Evolutionary conservation across 2,329 filamentous ascomycete genomes (phyloP).

Genomic region (Botrytis fabae): DNA sequence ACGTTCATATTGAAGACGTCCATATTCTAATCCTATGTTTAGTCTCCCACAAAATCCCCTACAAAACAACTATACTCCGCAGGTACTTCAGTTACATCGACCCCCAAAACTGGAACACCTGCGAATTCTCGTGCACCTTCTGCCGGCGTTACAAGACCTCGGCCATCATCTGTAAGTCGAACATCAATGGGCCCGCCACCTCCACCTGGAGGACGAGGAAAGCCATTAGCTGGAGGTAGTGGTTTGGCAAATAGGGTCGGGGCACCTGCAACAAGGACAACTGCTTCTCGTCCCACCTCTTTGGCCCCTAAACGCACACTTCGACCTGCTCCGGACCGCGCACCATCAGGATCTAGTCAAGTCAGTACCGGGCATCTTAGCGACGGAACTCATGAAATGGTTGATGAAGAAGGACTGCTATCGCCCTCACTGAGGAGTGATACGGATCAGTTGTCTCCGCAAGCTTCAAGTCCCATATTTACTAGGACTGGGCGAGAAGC

Average conservation of each 20-base stretch:
- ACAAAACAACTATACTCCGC: conserved; percentile 66
- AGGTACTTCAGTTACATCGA: conserved; percentile 54
- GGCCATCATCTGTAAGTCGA: conserved; percentile 57
- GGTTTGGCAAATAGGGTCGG: conserved; percentile 39
- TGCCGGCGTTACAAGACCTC: conserved; percentile 48
- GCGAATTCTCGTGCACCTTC: conserved; percentile 52
- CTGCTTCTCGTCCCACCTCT: conserved; percentile 29
- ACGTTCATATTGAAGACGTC: not conserved
- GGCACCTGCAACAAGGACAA: conserved; percentile 28
- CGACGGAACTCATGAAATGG: conserved; percentile 36
- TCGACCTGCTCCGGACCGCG: conserved; percentile 37
- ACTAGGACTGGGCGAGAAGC: conserved; percentile 32
- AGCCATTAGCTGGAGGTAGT: conserved; percentile 42
- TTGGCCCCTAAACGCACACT: conserved; percentile 36
- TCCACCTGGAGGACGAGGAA: conserved; percentile 40
- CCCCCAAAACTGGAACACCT: conserved; percentile 65
- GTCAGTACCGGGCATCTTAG: conserved; percentile 34
- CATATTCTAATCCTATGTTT: conserved; percentile 34
- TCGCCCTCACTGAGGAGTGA: conserved; percentile 54
- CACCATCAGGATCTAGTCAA: conserved; percentile 39
- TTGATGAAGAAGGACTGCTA: conserved; percentile 34
- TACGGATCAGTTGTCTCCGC: conserved; percentile 40
- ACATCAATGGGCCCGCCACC: conserved; percentile 68
- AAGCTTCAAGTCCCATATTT: conserved; percentile 36
- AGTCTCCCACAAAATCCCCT: conserved; percentile 79